Base-by-base conservation (phyloP, 495 filamentous ascomycete species). In the Aspergillus campestris region DNA sequence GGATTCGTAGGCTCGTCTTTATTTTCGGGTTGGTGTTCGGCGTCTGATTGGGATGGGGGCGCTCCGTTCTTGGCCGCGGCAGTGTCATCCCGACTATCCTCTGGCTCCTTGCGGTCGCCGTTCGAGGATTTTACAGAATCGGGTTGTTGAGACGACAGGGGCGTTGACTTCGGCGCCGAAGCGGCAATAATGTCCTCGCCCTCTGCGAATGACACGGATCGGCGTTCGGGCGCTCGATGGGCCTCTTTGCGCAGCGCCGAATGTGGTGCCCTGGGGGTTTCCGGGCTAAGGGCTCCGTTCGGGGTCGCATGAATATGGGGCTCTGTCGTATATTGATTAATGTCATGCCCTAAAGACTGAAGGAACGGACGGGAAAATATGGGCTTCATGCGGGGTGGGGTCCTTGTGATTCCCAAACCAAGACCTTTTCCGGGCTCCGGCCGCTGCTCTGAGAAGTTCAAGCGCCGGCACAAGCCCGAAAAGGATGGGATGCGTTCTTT, bases 341-440 rank as follows among this genome's bases (percentile, higher is more conserved):
- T 24, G 18, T 24, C 18, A 24, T 34, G 13, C 11, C 41, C 30
- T 5, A 48, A 46, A 9, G 49, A 45, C 37, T 51, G 50, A 2
- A n/a, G n/a, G n/a, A 48, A 55, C 1, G 45, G 29, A 33, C 47
- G 12, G 27, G 47, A 13, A 0, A 40, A 3, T 5, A 42, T 38
- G 0, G 35, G 35, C n/a, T 48, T 40, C 30, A 55, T 59, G 34
- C 40, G 44, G 8, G 49, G 33, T 11, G 65, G 62, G 31, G 57
- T 68, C 32, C 44, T 43, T 0, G 62, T 63, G 6, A 66, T 62
- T 9, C 62, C 61, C 9, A 68, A 34, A 7, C 61, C 62, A 12
- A 68, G 37, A n/a, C 59, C 53, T 31, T 49, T 46, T 5, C 47
- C 43, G 12, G 35, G 29, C 24, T 51, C 47, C 8, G 38, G 31